Evolutionary conservation across 2,329 filamentous ascomycete species (phyloP), one percentile per base, ranked within the genome.

Genomic region (Talaromyces sp.): DNA sequence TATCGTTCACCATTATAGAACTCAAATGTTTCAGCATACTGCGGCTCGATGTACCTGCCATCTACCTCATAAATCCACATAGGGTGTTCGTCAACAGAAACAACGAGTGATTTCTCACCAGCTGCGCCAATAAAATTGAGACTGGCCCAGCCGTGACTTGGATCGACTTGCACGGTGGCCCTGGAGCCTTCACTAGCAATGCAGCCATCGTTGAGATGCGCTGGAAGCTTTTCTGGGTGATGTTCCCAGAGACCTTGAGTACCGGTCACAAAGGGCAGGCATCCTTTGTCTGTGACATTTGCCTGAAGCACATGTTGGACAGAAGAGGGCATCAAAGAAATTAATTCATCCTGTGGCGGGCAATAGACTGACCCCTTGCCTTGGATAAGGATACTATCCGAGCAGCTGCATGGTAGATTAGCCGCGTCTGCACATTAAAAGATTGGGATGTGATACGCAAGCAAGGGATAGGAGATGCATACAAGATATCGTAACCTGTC

Each of bases 331-430:
- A 64, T 63, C 54, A 60, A 47, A 35, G 65, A 63, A 22, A 54
- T 61, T n/a, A 66, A 52, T 58, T 64, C 62, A 3, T 41, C 39
- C 48, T 64, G 47, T 8, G 61, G 48, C 31, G 65, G 65, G 37
- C 65, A 66, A 54, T 66, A 64, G 3, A 66, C 62, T 8, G 74
- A 74, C 1, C 75, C 75, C 60, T 87, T 85, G 27, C 87, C 87
- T 65, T 90, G 89, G 60, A 89, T 79, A 11, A 89, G 74, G 14
- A 90, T 76, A 0, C 85, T 82, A 70, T 88, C 87, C 67, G 85
- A 85, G 75, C 87, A 89, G 0, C 81, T 78, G 24, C 83, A 45
- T 19, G 33, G 31, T 39, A 57, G 33, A 45, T 64, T 43, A 64
- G 62, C 16, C 33, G 27, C 39, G 45, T 14, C 14, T 59, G 22